A percentile compares a stretch with the other conserved stretches of the same genome.
Evolutionary conservation across 345 rosid species (phyloP).

Genomic region (Hibiscus tridactylites): DNA sequence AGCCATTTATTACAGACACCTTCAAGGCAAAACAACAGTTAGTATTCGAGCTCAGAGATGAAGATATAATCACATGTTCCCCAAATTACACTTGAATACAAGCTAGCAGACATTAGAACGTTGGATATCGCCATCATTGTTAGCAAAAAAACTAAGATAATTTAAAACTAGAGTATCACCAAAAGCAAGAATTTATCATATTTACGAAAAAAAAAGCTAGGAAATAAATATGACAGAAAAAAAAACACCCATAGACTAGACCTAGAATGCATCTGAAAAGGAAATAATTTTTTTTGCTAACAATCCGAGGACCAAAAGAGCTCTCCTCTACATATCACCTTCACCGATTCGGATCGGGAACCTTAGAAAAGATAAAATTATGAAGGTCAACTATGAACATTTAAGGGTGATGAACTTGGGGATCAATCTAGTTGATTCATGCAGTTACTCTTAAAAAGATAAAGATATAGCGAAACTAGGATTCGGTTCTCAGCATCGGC

Average conservation of each 20-base stretch:
- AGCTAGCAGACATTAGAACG: not conserved
- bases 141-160: not conserved
- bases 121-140: not conserved
- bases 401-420: too few species aligned
- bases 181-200: not conserved
- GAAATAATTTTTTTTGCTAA: not conserved
- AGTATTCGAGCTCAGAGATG: not conserved
- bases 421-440: not conserved
- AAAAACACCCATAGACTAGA: not conserved
- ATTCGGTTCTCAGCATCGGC: not conserved
- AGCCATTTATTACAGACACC: slow-evolving; percentile 42
- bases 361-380: too few species aligned
- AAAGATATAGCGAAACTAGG: not conserved
- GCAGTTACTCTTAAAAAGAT: not conserved
- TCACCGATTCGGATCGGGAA: not conserved
- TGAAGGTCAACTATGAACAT: too few species aligned
- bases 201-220: not conserved
- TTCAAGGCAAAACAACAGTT: not conserved
- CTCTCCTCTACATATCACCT: not conserved
- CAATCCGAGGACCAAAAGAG: too few species aligned
- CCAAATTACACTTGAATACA: not conserved
- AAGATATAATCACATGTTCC: not conserved
- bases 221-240: not conserved
- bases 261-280: not conserved
- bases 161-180: not conserved